phyloP scores from a whole-genome alignment of 2,329 filamentous ascomycete genomes.

The Fusarium burgessii region DNA sequence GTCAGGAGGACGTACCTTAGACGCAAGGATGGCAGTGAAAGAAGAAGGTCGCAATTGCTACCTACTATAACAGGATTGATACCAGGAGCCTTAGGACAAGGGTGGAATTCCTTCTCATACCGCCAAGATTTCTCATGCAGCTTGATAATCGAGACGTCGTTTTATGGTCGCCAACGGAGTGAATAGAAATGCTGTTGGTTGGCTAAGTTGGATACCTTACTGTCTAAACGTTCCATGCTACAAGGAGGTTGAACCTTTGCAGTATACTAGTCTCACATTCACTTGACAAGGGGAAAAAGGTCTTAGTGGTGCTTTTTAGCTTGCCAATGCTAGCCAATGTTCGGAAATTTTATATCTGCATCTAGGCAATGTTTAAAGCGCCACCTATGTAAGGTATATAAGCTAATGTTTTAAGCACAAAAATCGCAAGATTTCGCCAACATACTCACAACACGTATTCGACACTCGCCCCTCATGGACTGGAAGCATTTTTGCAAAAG shows the following conservation, averaged over 20 bases:
- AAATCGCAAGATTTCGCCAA: not conserved
- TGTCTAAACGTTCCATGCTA: not conserved
- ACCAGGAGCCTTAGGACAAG: conserved; percentile 31
- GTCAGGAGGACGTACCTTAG: conserved; percentile 28
- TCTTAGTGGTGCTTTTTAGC: conserved; percentile 1
- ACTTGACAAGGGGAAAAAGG: conserved; percentile 20
- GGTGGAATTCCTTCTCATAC: conserved; percentile 9
- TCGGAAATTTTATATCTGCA: conserved; percentile 14
- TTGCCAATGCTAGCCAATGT: conserved; percentile 20
- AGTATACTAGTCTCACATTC: conserved; percentile 7
- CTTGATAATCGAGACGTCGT: conserved; percentile 2
- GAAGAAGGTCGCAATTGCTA: conserved; percentile 36
- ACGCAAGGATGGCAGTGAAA: conserved; percentile 36
- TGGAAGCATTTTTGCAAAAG: not conserved
- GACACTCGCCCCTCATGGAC: not conserved
- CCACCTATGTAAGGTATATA: not conserved
- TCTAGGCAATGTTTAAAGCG: conserved; percentile 2
- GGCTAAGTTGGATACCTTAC: not conserved
- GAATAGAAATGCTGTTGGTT: conserved; percentile 7
- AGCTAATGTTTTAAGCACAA: not conserved
- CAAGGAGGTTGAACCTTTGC: conserved; percentile 18
- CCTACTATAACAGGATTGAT: conserved; percentile 33
- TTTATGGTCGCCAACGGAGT: not conserved
- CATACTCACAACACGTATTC: not conserved
- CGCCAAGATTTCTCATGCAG: conserved; percentile 24